Conservation (phyloP, 2,329 filamentous ascomycete genomes). For the Arthroderma uncinatum region DNA sequence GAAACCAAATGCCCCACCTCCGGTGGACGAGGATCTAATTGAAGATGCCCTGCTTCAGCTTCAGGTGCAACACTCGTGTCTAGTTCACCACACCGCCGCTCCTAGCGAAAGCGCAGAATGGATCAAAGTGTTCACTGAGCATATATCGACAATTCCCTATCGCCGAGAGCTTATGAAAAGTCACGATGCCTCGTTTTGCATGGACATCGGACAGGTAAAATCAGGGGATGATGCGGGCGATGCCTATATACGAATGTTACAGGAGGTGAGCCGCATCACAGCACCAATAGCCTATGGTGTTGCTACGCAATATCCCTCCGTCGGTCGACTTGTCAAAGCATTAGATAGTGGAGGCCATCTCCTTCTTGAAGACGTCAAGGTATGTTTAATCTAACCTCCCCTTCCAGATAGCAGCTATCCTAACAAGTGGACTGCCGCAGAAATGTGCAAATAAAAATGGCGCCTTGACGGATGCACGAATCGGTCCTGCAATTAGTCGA, state of each 20-base stretch:
- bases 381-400: constrained; percentile 14
- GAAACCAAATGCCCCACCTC: constrained; percentile 35
- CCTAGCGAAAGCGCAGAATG: constrained; percentile 58
- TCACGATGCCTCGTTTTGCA: constrained; percentile 55
- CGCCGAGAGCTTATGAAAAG: constrained; percentile 39
- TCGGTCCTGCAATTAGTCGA: constrained; percentile 39
- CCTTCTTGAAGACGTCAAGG: constrained; percentile 50
- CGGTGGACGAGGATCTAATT: constrained; percentile 55
- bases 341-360: constrained; percentile 50
- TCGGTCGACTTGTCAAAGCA: constrained; percentile 47
- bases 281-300: constrained; percentile 62
- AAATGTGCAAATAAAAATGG: constrained; percentile 41
- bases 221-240: constrained; percentile 55
- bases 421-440: constrained; percentile 16
- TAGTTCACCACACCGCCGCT: constrained; percentile 58
- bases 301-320: constrained; percentile 47
- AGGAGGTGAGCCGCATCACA: constrained; percentile 62
- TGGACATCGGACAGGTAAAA: constrained; percentile 65
- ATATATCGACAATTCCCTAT: constrained; percentile 67
- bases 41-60: constrained; percentile 61
- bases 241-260: constrained; percentile 63
- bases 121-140: constrained; percentile 63
- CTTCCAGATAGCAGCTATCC: not conserved
- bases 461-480: constrained; percentile 33
- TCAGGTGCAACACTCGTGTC: constrained; percentile 54